Conservation (phyloP, 345 rosid species). For the Cardamine resedifolia region DNA sequence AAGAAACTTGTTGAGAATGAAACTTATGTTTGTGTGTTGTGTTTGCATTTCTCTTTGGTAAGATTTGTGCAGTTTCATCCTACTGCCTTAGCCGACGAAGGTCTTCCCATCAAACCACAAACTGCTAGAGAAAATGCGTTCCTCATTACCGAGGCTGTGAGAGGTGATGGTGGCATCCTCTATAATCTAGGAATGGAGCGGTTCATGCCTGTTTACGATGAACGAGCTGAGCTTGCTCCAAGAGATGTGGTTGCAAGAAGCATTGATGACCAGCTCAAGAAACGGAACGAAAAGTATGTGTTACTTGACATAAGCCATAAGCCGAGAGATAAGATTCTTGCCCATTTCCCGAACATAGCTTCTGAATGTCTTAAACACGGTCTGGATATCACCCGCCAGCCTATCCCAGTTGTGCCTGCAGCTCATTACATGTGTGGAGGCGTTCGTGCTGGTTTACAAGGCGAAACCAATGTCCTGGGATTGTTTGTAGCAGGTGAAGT, state of each 20-base stretch:
- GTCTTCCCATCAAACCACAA: slow-evolving; percentile 71
- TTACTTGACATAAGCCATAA: slow-evolving; percentile 88
- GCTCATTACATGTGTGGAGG: slow-evolving; percentile 99
- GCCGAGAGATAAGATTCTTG: slow-evolving; percentile 71
- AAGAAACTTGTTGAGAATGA: neutral
- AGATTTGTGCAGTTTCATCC: slow-evolving; percentile 99
- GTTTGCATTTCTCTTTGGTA: slow-evolving; percentile 25
- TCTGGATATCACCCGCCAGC: slow-evolving; percentile 70
- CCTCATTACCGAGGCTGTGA: slow-evolving; percentile 86
- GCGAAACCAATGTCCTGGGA: slow-evolving; percentile 86
- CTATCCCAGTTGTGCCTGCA: slow-evolving; percentile 92
- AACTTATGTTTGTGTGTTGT: slow-evolving; percentile 6
- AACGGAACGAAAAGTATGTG: slow-evolving; percentile 72
- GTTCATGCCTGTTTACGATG: slow-evolving; percentile 86
- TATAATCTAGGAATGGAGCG: slow-evolving; percentile 78
- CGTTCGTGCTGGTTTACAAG: slow-evolving; percentile 86
- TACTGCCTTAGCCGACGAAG: slow-evolving; percentile 95
- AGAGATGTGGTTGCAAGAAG: slow-evolving; percentile 96
- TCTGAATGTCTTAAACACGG: slow-evolving; percentile 78
- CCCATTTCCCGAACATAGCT: slow-evolving; percentile 96
- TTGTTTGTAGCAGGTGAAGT: slow-evolving; percentile 97
- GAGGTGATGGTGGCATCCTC: slow-evolving; percentile 96
- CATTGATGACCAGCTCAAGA: slow-evolving; percentile 91
- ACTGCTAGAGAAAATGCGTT: slow-evolving; percentile 77
- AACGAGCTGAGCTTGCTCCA: slow-evolving; percentile 95